A percentile compares a stretch with the other conserved stretches of the same genome.
phyloP scores from a whole-genome alignment of 371 early-diverging fungal genomes.

The Rhizopus microsporus region DNA sequence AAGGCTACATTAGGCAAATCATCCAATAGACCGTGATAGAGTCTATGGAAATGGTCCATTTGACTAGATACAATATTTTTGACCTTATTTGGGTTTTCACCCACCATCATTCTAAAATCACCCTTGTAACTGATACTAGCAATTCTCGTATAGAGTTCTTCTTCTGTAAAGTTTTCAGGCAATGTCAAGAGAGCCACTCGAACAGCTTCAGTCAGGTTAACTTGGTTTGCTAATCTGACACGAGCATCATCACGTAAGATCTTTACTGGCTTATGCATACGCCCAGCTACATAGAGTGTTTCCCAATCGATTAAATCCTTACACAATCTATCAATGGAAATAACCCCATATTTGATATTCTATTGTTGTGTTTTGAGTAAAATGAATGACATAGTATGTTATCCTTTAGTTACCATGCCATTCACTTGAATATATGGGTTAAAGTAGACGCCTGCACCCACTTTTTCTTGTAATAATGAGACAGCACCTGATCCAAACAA shows the following conservation, averaged over 20 bases:
- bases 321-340: conserved; percentile 83
- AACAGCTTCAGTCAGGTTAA: conserved; percentile 86
- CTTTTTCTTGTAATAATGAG: conserved; percentile 74
- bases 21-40: conserved; percentile 81
- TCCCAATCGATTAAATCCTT: conserved; percentile 94
- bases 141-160: conserved; percentile 83
- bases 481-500: conserved; percentile 74
- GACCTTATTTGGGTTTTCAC: conserved; percentile 95
- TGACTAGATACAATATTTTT: conserved; percentile 90
- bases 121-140: conserved; percentile 89
- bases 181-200: conserved; percentile 83
- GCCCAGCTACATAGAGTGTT: conserved; percentile 92
- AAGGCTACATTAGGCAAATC: conserved; percentile 76
- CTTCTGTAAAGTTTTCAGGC: conserved; percentile 79
- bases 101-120: conserved; percentile 91
- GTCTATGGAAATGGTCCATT: conserved; percentile 70
- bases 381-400: neutral
- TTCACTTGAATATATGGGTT: conserved; percentile 91
- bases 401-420: conserved; percentile 65
- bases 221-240: conserved; percentile 81
- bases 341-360: conserved; percentile 95
- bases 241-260: conserved; percentile 88
- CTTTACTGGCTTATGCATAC: conserved; percentile 96
- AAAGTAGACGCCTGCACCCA: conserved; percentile 94
- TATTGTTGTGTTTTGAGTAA: conserved; percentile 18